Evolutionary conservation across 2,329 filamentous ascomycete genomes (phyloP), one percentile per base, ranked within the genome.

Genomic region (Pseudocercospora vitis): DNA sequence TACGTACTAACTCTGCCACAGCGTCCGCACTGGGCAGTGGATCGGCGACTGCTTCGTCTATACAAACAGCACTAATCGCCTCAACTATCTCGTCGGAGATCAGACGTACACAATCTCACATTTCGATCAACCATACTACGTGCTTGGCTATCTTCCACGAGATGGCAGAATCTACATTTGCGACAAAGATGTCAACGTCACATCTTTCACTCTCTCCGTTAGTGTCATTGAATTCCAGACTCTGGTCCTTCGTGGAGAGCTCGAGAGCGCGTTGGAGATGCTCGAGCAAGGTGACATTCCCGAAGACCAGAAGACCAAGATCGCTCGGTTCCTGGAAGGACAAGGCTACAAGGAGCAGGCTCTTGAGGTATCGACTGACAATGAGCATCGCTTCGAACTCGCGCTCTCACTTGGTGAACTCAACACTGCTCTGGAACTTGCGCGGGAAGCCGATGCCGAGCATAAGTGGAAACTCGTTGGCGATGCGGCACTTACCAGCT

Each of bases 31-130:
- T 16, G 94, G 92, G 64, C 89, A 95, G 76, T 99, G 94, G 94
- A 89, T 99, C 53, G 94, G 94, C 58, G 94, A 99, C 76, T 96
- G 92, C 77, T 96, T 99, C 80, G 91, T 97, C 71, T 99, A 97
- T 81, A 96, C 94, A 51, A 97, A 95, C 79, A 88, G 82, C 71
- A 95, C 91, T 7, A 96, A 97, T 79, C 88, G 94, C 58, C 80
- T 99, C 56, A 97, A 97, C 78, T 97, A 97, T 76, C 84, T 99
- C 18, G 92, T 99, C 11, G 94, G 94, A 61, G 94, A 97, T 74
- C 91, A 97, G 76, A 95, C 91, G 11, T 96, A 97, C 79, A 96
- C 92, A 3, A 88, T 99, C 61, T 94, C 91, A 9, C 92, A 97
- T 75, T 97, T 96, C 67, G 94, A 99, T 73, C 87, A 91, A 70